Evolutionary conservation across 345 rosid species (phyloP).

Genomic region (Clausena lansium): DNA sequence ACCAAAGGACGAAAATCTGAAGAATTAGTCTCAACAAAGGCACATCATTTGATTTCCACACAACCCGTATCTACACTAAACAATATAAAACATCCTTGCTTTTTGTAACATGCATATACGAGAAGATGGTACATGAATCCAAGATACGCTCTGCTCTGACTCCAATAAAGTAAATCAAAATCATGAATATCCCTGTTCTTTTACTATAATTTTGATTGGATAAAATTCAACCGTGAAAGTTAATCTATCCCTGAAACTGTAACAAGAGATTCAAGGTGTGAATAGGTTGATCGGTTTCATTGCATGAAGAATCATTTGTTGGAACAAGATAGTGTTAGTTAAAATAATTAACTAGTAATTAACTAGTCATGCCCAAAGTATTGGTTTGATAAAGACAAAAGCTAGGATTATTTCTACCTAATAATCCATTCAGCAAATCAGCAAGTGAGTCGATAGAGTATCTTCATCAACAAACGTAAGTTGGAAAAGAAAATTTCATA

Average conservation of each 20-base stretch:
- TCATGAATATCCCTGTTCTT: not conserved
- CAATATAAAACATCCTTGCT: not conserved
- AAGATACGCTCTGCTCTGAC: not conserved
- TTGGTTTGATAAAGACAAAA: not conserved
- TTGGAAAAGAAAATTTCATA: not conserved
- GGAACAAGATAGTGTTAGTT: not conserved
- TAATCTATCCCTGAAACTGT: not conserved
- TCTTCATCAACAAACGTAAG: not conserved
- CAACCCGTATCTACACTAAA: not conserved
- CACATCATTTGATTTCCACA: not conserved
- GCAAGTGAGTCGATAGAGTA: not conserved
- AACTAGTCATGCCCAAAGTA: not conserved
- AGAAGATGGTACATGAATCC: not conserved
- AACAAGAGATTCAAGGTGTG: not conserved
- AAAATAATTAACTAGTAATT: too few relatives aligned
- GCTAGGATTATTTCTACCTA: not conserved
- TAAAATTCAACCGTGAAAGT: not conserved
- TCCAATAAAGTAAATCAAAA: slow-evolving; percentile 5
- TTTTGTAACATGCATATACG: not conserved
- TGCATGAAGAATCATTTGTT: not conserved
- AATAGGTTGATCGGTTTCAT: not conserved
- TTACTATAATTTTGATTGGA: not conserved
- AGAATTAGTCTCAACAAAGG: not conserved
- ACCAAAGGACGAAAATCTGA: not conserved
- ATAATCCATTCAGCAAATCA: not conserved